Conservation (phyloP, 352 stramenopile species). For the Phytophthora europaea region DNA sequence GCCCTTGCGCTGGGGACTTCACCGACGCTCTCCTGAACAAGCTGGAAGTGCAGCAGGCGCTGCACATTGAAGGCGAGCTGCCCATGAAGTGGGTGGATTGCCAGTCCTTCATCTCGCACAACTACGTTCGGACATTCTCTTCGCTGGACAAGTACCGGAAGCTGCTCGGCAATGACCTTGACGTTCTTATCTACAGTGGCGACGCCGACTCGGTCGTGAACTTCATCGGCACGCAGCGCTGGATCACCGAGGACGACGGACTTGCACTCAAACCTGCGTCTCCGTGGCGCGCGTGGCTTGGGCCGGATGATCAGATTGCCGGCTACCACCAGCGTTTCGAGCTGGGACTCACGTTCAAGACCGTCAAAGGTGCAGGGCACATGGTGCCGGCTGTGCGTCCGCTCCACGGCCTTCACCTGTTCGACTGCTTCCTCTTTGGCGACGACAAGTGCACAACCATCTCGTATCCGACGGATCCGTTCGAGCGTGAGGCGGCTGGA, state of each 20-base stretch:
- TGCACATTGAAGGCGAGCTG: constrained; percentile 61
- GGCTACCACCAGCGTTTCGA: constrained; percentile 88
- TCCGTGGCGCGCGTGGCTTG: constrained; percentile 65
- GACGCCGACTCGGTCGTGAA: constrained; percentile 81
- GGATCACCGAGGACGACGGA: constrained; percentile 60
- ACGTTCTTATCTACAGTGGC: constrained; percentile 74
- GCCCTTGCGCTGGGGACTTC: constrained; percentile 66
- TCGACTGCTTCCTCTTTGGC: constrained; percentile 80
- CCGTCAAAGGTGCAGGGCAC: constrained; percentile 92
- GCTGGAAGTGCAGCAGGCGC: constrained; percentile 57
- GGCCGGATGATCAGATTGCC: constrained; percentile 78
- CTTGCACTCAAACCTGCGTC: constrained; percentile 52
- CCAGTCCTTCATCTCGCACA: constrained; percentile 55
- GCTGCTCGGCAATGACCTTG: constrained; percentile 55
- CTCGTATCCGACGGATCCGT: constrained; percentile 57
- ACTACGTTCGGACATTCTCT: constrained; percentile 57
- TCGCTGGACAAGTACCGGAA: constrained; percentile 73
- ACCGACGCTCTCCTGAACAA: constrained; percentile 63
- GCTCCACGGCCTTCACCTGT: constrained; percentile 69
- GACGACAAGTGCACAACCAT: constrained; percentile 60
- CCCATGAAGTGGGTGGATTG: constrained; percentile 68
- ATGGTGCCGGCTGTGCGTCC: constrained; percentile 83
- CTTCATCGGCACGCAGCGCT: constrained; percentile 88
- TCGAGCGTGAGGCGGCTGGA: constrained; percentile 58
- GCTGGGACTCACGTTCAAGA: constrained; percentile 85